Evolutionary conservation across 2,329 filamentous ascomycete species (phyloP), one percentile per base, ranked within the genome.

Genomic region (Talaromyces sp.): DNA sequence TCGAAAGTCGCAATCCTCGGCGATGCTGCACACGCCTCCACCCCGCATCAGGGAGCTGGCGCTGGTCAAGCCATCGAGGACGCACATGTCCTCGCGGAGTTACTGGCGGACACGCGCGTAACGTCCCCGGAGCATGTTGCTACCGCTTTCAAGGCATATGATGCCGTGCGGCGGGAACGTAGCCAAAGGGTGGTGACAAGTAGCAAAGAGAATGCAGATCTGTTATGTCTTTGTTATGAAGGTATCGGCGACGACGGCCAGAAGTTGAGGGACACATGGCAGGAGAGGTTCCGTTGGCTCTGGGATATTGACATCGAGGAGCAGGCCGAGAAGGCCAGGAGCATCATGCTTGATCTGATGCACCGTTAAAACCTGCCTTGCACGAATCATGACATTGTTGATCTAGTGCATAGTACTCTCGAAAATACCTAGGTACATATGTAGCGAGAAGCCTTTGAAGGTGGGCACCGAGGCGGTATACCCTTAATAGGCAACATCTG

Each of bases 121-220:
- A 58, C 62, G 0, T 68, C 61, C 0, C 60, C 63, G 0, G 58
- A 64, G 0, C 73, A 79, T 11, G 67, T 81, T 0, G 67, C 74
- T 5, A 71, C 69, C 0, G 82, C 73, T 0, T 83, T 85, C 48
- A 69, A 71, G 15, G 77, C 76, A 0, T 85, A 81, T 43, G 81
- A 85, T 61, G 68, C 67, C 9, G 69, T 78, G 3, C 72, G 84
- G 0, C 70, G 81, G 2, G 74, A 78, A 8, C 69, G 81, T 9
- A 77, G 74, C 8, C 79, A 82, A 60, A 76, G 73, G 65, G 67
- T 83, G 0, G 80, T 83, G 0, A 69, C 73, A 3, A 83, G 75
- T 53, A 84, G 81, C 57, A 73, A 73, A 43, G 71, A 80, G 13
- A 75, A 73, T 21, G 78, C 65, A 1, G 59, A 67, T 54, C 56